Percentiles rank a stretch among this genome's conserved stretches.
Evolutionary conservation across 1,139 yeast species (phyloP).

Genomic region (Geotrichum reessii): DNA sequence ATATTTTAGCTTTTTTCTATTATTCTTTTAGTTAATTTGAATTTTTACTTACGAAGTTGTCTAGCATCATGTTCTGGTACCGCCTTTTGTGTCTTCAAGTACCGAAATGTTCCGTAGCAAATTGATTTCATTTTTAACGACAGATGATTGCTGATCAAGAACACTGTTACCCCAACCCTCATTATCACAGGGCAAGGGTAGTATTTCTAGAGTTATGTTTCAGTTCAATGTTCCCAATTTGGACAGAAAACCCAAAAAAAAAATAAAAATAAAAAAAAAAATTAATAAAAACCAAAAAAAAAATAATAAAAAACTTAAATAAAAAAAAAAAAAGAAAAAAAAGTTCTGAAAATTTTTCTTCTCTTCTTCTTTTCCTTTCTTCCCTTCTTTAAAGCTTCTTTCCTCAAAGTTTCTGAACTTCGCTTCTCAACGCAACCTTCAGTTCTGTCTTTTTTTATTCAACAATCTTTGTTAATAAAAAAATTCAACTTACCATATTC

Average conservation of each 20-base stretch:
- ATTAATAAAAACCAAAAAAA: neutral
- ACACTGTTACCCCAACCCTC: neutral
- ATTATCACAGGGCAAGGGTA: neutral
- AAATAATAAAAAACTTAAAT: neutral
- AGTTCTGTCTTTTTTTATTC: conserved; percentile 13
- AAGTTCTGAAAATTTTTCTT: conserved; percentile 6
- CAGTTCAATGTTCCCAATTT: neutral
- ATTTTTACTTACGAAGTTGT: no score
- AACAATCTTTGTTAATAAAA: conserved; percentile 15
- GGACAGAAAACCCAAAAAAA: neutral
- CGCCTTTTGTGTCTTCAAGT: no score
- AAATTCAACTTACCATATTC: conserved; percentile 9
- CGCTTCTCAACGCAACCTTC: conserved; percentile 6
- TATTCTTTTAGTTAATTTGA: no score
- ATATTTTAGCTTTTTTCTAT: neutral
- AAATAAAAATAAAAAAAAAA: neutral
- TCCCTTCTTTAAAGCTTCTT: conserved; percentile 3
- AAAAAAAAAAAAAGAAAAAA: neutral
- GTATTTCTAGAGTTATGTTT: neutral
- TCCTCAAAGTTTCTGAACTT: neutral
- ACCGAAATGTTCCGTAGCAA: no score
- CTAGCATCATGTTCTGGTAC: no score
- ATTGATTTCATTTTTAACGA: no score
- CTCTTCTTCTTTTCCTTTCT: neutral
- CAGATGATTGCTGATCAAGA: neutral